A percentile compares a stretch with the other conserved stretches of the same genome.
Conservation (phyloP, 768 basidiomycete genomes). For the Clathrus columnatus region DNA sequence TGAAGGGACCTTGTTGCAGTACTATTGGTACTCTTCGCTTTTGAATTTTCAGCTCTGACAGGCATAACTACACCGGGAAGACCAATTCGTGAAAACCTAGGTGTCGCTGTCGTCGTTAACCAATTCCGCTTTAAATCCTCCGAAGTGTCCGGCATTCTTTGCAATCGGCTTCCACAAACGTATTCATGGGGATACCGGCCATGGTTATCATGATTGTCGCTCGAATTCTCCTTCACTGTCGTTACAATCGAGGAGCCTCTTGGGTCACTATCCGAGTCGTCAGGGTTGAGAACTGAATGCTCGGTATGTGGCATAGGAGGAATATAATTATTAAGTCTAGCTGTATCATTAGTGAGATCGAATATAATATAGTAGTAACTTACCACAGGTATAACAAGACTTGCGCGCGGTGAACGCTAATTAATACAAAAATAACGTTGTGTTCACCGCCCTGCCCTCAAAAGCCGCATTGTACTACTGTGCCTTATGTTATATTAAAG, state of each 20-base stretch:
- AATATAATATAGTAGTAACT: too few species aligned
- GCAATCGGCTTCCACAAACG: neutral
- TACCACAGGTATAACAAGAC: too few species aligned
- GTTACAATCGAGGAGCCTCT: neutral
- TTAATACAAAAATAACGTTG: too few species aligned
- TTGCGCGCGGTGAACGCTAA: too few species aligned
- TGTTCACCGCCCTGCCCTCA: too few species aligned
- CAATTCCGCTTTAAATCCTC: neutral
- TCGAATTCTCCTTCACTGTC: neutral
- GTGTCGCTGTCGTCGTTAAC: conserved; percentile 3
- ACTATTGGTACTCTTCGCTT: neutral
- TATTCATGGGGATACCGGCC: neutral
- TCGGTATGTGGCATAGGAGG: too few species aligned
- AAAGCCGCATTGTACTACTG: too few species aligned
- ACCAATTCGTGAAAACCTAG: conserved; percentile 1
- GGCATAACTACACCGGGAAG: conserved; percentile 4
- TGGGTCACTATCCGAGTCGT: too few species aligned
- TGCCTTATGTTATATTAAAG: too few species aligned
- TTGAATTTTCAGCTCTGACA: neutral
- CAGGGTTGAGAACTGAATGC: too few species aligned
- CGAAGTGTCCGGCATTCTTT: neutral
- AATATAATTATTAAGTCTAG: too few species aligned
- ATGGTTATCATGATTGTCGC: neutral
- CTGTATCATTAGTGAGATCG: too few species aligned
- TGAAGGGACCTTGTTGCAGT: neutral